Conservation (phyloP, 179 eudicot genomes). For the Beta lomatogona region DNA sequence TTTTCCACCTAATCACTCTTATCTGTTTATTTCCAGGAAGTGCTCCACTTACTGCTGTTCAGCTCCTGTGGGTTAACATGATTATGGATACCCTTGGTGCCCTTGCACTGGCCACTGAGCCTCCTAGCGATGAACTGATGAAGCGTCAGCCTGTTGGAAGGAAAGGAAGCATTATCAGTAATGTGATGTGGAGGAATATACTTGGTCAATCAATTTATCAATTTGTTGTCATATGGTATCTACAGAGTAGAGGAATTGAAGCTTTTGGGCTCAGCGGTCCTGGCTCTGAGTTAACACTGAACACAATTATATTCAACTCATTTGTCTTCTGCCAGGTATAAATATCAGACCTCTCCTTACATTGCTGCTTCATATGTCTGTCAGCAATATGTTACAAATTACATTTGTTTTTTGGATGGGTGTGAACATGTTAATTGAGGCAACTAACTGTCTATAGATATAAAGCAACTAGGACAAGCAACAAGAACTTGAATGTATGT, state of each 20-base stretch:
- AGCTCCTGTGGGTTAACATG: conserved; percentile 93
- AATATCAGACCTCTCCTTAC: not conserved
- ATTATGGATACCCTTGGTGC: conserved; percentile 95
- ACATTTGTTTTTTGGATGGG: not conserved
- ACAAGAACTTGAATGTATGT: not conserved
- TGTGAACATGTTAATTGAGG: not conserved
- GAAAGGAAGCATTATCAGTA: conserved; percentile 70
- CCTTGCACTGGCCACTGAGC: conserved; percentile 93
- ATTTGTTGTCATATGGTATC: conserved; percentile 68
- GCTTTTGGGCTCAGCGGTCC: conserved; percentile 49
- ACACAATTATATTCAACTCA: conserved; percentile 84
- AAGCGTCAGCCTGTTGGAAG: conserved; percentile 81
- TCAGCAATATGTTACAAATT: not conserved
- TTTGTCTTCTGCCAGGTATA: conserved; percentile 95
- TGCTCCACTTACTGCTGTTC: conserved; percentile 92
- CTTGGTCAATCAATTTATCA: conserved; percentile 85
- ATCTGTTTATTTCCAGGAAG: conserved; percentile 46
- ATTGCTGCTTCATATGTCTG: conserved; percentile 4
- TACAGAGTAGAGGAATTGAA: conserved; percentile 63
- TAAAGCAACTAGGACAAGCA: not conserved
- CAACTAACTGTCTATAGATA: not conserved
- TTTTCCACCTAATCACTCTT: not conserved
- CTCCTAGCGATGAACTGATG: conserved; percentile 83
- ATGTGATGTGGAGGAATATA: conserved; percentile 96
- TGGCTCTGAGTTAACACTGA: conserved; percentile 51